Conservation (phyloP, 768 basidiomycete genomes). For the Obba rivulosa region DNA sequence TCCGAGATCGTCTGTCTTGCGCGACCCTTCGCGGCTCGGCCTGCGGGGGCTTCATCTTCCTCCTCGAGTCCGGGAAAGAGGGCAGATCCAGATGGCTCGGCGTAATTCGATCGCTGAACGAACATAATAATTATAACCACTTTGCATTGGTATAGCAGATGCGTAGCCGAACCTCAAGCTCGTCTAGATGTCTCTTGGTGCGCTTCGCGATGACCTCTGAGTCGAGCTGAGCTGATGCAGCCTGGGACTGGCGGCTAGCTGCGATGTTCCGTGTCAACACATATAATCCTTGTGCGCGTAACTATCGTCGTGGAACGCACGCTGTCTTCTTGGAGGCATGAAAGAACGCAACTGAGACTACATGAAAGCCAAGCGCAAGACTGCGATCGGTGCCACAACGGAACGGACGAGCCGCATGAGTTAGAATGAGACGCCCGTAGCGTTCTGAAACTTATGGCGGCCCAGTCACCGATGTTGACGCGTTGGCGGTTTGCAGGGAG, state of each 20-base stretch:
- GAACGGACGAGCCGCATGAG: no score
- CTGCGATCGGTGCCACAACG: no score
- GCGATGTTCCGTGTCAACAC: no score
- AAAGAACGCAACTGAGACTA: background rate
- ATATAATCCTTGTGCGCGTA: no score
- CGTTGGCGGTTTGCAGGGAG: no score
- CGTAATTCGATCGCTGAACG: conserved; percentile 69
- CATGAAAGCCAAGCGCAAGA: no score
- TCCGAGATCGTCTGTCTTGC: conserved; percentile 71
- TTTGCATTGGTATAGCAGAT: conserved; percentile 1
- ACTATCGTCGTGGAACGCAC: no score
- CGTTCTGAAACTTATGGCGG: no score
- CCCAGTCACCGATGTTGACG: no score
- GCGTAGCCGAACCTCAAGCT: conserved; percentile 60
- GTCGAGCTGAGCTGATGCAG: conserved; percentile 35
- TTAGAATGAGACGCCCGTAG: no score
- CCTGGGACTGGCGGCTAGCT: conserved; percentile 46
- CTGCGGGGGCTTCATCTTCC: conserved; percentile 37
- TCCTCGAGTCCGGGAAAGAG: conserved; percentile 40
- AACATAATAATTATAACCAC: background rate
- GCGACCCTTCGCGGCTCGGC: conserved; percentile 53
- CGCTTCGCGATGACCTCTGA: conserved; percentile 71
- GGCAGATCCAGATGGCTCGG: conserved; percentile 43
- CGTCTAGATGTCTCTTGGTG: conserved; percentile 72
- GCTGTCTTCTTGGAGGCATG: conserved; percentile 7